These are phyloP conservation scores for Populus alba DNA, from an alignment of 345 rosid species.

Conservation along the genomic window DNA sequence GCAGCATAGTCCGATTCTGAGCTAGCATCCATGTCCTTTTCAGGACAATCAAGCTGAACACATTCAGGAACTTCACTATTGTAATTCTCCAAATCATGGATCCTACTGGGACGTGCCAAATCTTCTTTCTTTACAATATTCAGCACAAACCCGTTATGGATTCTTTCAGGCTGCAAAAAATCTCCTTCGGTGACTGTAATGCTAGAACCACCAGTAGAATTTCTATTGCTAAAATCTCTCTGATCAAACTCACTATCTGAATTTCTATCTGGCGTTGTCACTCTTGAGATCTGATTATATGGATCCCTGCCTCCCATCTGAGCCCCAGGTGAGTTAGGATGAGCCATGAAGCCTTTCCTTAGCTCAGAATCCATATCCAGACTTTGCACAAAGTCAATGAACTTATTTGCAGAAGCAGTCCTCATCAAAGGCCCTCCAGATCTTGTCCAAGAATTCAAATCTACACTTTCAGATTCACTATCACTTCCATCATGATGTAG, in stretches of 20 bases:
- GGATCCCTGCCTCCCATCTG: slow-evolving; percentile 47
- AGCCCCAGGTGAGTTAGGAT: slow-evolving; percentile 43
- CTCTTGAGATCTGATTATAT: slow-evolving; percentile 35
- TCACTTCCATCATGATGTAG: slow-evolving; percentile 72
- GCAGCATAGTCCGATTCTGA: slow-evolving; percentile 56
- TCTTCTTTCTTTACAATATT: slow-evolving; percentile 67
- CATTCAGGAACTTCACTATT: slow-evolving; percentile 54
- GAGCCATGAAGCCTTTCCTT: slow-evolving; percentile 41
- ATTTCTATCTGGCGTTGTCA: slow-evolving; percentile 42
- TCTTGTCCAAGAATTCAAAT: slow-evolving; percentile 84
- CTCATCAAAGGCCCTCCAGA: slow-evolving; percentile 98
- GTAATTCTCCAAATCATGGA: slow-evolving; percentile 33
- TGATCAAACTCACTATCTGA: slow-evolving; percentile 46
- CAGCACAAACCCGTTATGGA: slow-evolving; percentile 64
- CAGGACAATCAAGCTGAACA: slow-evolving; percentile 64
- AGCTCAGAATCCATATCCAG: slow-evolving; percentile 59
- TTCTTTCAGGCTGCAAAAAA: slow-evolving; percentile 72
- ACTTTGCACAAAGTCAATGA: slow-evolving; percentile 69
- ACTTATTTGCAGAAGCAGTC: slow-evolving; percentile 79
- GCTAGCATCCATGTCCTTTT: slow-evolving; percentile 57
- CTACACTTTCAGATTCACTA: slow-evolving; percentile 73
- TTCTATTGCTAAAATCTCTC: slow-evolving; percentile 38
- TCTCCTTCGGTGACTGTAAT: slow-evolving; percentile 76
- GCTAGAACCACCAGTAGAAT: slow-evolving; percentile 39
- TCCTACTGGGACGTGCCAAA: slow-evolving; percentile 40